Conservation (phyloP, 352 stramenopile genomes). For the Lagenidium sp. region DNA sequence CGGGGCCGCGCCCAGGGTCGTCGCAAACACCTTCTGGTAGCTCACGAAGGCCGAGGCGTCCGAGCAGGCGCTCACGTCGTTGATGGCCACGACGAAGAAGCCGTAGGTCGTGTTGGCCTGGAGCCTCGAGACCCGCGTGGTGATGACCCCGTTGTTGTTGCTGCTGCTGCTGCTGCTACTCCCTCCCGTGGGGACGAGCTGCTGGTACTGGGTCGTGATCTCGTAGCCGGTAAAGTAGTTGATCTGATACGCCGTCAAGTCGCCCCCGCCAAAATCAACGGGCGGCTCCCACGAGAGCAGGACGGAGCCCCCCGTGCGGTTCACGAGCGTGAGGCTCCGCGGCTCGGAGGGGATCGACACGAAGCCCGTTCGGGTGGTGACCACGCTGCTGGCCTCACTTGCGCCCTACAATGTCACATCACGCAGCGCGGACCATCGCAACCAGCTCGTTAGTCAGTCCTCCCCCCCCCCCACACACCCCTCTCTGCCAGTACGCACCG, state of each 20-base stretch:
- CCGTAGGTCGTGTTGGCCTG: slow-evolving; percentile 41
- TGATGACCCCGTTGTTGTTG: slow-evolving; percentile 11
- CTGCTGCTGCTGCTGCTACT: slow-evolving; percentile 20
- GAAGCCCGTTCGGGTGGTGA: slow-evolving; percentile 22
- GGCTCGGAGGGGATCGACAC: slow-evolving; percentile 33
- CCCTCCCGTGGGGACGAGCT: too few relatives aligned
- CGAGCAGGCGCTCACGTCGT: slow-evolving; percentile 38
- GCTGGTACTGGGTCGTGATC: slow-evolving; percentile 18
- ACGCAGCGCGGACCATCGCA: too few relatives aligned
- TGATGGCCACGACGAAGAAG: slow-evolving; percentile 37
- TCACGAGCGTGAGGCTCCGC: slow-evolving; percentile 14
- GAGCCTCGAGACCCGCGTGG: slow-evolving; percentile 26
- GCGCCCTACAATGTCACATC: slow-evolving; percentile 23
- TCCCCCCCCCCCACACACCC: too few relatives aligned
- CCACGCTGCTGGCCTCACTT: slow-evolving; percentile 34
- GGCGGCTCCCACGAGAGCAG: slow-evolving; percentile 33
- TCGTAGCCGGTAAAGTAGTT: slow-evolving; percentile 29
- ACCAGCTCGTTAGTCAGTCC: too few relatives aligned
- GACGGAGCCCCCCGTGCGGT: slow-evolving; percentile 24
- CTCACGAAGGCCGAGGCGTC: slow-evolving; percentile 15
- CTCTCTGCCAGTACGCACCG: too few relatives aligned
- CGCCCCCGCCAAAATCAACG: slow-evolving; percentile 39
- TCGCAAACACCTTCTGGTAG: slow-evolving; percentile 24
- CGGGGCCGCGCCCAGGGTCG: slow-evolving; percentile 16
- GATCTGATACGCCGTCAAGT: slow-evolving; percentile 39